These are phyloP conservation scores for Aureobasidium zeae DNA, from an alignment of 2,329 filamentous ascomycete species.

Conservation along the genomic window DNA sequence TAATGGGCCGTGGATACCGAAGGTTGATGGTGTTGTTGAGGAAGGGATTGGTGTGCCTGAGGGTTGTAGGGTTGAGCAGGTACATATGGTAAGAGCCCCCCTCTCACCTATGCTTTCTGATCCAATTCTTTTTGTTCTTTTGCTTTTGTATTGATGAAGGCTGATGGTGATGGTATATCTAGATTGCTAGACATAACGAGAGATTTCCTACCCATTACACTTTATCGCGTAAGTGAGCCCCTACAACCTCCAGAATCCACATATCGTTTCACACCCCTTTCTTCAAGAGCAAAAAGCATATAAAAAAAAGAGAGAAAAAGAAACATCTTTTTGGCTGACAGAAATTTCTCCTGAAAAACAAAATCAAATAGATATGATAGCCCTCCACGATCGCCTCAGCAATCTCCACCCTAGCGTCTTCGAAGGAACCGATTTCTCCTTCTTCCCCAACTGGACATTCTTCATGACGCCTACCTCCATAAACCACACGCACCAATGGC, in stretches of 20 bases:
- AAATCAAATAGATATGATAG: constrained; percentile 37
- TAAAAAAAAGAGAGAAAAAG: too few relatives aligned
- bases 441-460: constrained; percentile 47
- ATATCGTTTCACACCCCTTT: too few relatives aligned
- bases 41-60: constrained; percentile 37
- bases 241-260: background rate
- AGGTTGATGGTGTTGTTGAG: constrained; percentile 33
- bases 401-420: constrained; percentile 33
- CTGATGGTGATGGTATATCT: constrained; percentile 1
- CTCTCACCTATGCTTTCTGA: background rate
- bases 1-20: constrained; percentile 48
- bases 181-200: constrained; percentile 51
- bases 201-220: constrained; percentile 42
- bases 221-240: constrained; percentile 34
- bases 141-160: too few relatives aligned
- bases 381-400: constrained; percentile 41
- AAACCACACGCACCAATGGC: constrained; percentile 30
- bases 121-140: background rate
- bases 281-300: too few relatives aligned
- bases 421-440: constrained; percentile 45
- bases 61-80: constrained; percentile 45
- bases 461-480: constrained; percentile 42
- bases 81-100: constrained; percentile 44
- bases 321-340: too few relatives aligned
- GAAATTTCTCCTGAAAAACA: background rate